A percentile compares a stretch with the other conserved stretches of the same genome.
These are phyloP conservation scores for Clathrospora elynae DNA, from an alignment of 2,329 filamentous ascomycete genomes.

Conservation along the genomic window DNA sequence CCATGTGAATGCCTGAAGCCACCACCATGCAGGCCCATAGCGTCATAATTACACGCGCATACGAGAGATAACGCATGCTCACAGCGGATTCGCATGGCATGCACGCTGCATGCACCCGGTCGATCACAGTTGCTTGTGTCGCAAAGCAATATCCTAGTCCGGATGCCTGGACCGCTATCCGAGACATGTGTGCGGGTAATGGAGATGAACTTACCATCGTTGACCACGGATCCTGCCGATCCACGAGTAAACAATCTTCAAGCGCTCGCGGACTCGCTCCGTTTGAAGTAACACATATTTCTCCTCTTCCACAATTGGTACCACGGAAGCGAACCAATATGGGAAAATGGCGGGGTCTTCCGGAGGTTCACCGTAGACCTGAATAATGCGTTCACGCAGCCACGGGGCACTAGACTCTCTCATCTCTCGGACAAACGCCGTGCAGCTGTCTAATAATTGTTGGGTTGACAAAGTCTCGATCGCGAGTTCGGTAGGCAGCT, in stretches of 20 bases:
- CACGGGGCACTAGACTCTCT: conserved; percentile 71
- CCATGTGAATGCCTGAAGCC: conserved; percentile 1
- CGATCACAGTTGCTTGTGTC: conserved; percentile 17
- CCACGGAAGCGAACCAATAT: conserved; percentile 86
- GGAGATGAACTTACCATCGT: conserved; percentile 65
- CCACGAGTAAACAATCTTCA: conserved; percentile 85
- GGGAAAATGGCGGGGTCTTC: conserved; percentile 77
- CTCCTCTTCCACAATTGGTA: conserved; percentile 76
- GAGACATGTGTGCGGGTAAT: conserved; percentile 5
- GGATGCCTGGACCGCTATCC: conserved; percentile 7
- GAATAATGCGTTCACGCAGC: conserved; percentile 73
- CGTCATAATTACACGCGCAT: conserved; percentile 13
- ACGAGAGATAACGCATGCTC: conserved; percentile 3
- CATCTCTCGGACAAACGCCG: conserved; percentile 72
- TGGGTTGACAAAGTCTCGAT: conserved; percentile 69
- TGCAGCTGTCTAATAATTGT: conserved; percentile 68
- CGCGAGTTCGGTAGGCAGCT: conserved; percentile 37
- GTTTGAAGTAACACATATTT: conserved; percentile 78
- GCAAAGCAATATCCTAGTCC: conserved; percentile 1
- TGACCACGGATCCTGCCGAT: conserved; percentile 72
- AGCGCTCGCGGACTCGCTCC: conserved; percentile 75
- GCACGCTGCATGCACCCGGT: conserved; percentile 9
- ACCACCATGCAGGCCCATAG: conserved; percentile 10
- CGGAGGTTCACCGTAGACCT: conserved; percentile 78
- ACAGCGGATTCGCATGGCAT: not conserved